A percentile compares a stretch with the other conserved stretches of the same genome.
Evolutionary conservation across 345 rosid genomes (phyloP).

Genomic region (Xanthoceras sorbifolium): DNA sequence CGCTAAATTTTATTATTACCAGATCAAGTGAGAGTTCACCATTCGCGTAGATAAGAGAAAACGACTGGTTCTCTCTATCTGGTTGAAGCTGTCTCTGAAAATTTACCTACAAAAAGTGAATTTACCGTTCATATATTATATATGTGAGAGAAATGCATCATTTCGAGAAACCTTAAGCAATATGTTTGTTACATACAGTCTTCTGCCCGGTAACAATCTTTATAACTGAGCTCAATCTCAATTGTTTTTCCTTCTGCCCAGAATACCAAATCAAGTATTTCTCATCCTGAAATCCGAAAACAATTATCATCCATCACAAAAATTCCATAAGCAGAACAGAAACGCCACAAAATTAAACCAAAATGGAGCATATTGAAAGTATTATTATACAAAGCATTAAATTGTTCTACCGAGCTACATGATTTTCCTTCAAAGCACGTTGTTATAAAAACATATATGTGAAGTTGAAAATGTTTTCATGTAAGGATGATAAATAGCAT

Average conservation of each 20-base stretch:
- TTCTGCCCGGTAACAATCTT: slow-evolving; percentile 64
- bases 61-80: slow-evolving; percentile 64
- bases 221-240: slow-evolving; percentile 58
- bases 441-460: neutral
- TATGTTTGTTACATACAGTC: slow-evolving; percentile 47
- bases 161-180: neutral
- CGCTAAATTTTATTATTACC: slow-evolving; percentile 37
- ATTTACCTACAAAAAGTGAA: slow-evolving; percentile 42
- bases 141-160: slow-evolving; percentile 12
- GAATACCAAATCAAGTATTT: slow-evolving; percentile 78
- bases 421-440: neutral
- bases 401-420: neutral
- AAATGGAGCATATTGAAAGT: neutral
- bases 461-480: neutral
- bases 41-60: slow-evolving; percentile 67
- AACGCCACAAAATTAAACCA: neutral
- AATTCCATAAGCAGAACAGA: neutral
- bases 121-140: neutral
- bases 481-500: neutral
- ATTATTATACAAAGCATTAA: neutral
- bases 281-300: slow-evolving; percentile 59
- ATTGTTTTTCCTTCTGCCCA: slow-evolving; percentile 64
- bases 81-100: slow-evolving; percentile 66
- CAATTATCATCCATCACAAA: neutral
- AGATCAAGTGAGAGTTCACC: slow-evolving; percentile 75